phyloP scores from a whole-genome alignment of 768 basidiomycete genomes.

The Boletus insuetus region DNA sequence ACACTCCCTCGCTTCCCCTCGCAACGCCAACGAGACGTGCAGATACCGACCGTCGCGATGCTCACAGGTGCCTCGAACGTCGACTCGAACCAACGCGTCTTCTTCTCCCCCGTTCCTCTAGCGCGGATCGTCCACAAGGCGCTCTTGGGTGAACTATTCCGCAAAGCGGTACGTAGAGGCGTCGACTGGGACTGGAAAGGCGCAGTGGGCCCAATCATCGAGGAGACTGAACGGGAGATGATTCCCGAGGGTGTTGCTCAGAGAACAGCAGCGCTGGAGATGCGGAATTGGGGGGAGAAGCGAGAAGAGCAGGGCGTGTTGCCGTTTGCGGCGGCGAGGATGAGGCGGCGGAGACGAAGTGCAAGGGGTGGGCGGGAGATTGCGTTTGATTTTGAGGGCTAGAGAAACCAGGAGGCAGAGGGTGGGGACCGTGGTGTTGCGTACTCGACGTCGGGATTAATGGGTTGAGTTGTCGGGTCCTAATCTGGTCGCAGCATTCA shows the following conservation, averaged over 20 bases:
- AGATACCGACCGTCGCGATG: constrained; percentile 15
- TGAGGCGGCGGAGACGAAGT: constrained; percentile 17
- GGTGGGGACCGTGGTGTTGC: too few species aligned
- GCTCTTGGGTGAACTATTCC: constrained; percentile 20
- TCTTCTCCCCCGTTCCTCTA: constrained; percentile 22
- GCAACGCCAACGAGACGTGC: not conserved
- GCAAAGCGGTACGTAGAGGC: constrained; percentile 16
- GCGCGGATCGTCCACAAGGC: constrained; percentile 21
- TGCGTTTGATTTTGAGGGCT: constrained; percentile 7
- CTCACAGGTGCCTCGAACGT: constrained; percentile 10
- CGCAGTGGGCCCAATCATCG: constrained; percentile 11
- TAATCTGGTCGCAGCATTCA: too few species aligned
- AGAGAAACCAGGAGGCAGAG: not conserved
- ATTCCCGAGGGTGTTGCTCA: constrained; percentile 3
- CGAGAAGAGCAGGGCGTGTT: not conserved
- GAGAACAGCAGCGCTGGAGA: not conserved
- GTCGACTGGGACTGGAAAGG: constrained; percentile 27
- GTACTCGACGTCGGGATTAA: not conserved
- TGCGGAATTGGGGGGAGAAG: not conserved
- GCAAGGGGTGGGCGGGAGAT: constrained; percentile 22
- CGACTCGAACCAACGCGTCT: not conserved
- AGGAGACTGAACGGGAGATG: constrained; percentile 20
- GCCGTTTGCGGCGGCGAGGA: constrained; percentile 26
- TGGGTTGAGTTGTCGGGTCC: not conserved
- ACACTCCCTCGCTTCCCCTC: not conserved